Conservation (phyloP, 1,139 yeast species). For the Scheffersomyces parashehatae region DNA sequence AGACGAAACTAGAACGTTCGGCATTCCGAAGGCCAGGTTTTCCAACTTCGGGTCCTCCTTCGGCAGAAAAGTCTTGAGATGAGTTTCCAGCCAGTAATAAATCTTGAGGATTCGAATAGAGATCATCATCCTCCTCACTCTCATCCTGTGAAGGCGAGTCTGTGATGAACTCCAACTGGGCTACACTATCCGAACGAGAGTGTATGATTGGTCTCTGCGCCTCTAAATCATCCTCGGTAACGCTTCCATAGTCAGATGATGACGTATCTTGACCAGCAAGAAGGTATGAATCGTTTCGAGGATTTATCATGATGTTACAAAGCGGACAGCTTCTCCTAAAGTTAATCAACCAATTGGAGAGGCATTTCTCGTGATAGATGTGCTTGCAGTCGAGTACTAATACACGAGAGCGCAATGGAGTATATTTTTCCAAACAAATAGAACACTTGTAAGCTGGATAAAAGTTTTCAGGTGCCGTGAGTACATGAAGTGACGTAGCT, state of each 20-base stretch:
- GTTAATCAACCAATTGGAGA: constrained; percentile 48
- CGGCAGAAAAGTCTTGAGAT: no score
- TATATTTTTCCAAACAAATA: constrained; percentile 45
- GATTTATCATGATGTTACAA: constrained; percentile 34
- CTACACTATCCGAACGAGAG: neutral
- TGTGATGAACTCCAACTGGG: neutral
- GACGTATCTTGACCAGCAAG: constrained; percentile 21
- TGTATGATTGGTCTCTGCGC: constrained; percentile 2
- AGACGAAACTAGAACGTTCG: no score
- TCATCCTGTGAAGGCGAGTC: neutral
- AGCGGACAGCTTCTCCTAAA: constrained; percentile 48
- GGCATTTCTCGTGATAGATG: constrained; percentile 44
- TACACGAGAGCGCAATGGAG: constrained; percentile 38
- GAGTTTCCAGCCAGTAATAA: no score
- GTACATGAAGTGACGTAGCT: constrained; percentile 20
- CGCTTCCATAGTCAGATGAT: constrained; percentile 6
- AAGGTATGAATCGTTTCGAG: constrained; percentile 10
- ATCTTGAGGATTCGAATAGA: no score
- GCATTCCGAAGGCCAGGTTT: no score
- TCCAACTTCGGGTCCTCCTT: no score
- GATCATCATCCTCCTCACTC: neutral
- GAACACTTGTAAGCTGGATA: constrained; percentile 46
- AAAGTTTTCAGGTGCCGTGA: constrained; percentile 37
- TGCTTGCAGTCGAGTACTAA: constrained; percentile 47
- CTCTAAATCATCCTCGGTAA: constrained; percentile 5